Evolutionary conservation across 2,329 filamentous ascomycete species (phyloP), one percentile per base, ranked within the genome.

Genomic region (Dryadomyces sulphureus): DNA sequence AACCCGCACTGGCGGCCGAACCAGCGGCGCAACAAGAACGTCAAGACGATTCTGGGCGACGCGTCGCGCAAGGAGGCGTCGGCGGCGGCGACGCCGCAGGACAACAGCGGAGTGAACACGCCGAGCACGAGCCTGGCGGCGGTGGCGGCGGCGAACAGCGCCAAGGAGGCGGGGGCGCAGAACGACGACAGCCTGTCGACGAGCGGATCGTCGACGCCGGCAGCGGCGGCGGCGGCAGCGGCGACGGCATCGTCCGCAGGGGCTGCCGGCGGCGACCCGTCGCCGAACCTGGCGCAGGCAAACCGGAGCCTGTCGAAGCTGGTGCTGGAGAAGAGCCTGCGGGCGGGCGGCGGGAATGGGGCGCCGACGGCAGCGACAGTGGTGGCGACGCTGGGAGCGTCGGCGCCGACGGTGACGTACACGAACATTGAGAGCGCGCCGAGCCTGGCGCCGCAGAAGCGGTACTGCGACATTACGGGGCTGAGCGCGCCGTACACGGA

Each of bases 11-110:
- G 92, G 92, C 88, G 85, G 59, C 87, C 92, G 16, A 87, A 90
- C 54, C 83, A 89, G 63, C 88, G 92, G 44, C 86, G 92, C 64
- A 98, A 98, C 76, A 98, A 98, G 71, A 96, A 94, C 64, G 81
- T 96, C 65, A 96, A 96, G 65, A 86, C 94, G 56, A 92, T 98
- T 51, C 73, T 98, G 50, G 84, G 87, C 49, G 92, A 98, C 57
- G 85, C 84, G 12, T 78, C 84, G 20, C 82, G 87, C 55, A 86
- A 84, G 59, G 90, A 96, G 68, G 86, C 87, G n/a, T 94, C 88
- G 4, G 73, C 85, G 32, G 72, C 89, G 58, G 86, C 83, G 16
- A 94, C 77, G 1, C 73, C 86, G 0, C 82, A 85, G 59, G 81
- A 83, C 58, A 46, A 65, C 54, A 89, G 83, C 58, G 88, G 88